Evolutionary conservation across 208 protist genomes (phyloP).

Genomic region (Trypanosoma mega): DNA sequence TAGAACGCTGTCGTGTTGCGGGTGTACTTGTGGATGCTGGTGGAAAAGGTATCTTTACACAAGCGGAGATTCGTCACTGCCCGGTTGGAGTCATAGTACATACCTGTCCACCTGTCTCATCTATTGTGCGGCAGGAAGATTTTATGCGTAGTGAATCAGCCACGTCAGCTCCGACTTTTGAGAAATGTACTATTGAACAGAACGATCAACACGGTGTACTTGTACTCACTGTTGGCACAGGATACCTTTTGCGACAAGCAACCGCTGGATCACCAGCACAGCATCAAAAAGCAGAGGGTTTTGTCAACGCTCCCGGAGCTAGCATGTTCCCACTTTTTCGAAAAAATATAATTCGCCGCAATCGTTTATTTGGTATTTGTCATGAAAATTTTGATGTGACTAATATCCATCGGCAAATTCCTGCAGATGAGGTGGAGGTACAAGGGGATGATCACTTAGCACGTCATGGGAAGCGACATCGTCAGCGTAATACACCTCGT

Average conservation of each 20-base stretch:
- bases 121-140: slow-evolving; percentile 40
- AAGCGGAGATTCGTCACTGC: slow-evolving; percentile 48
- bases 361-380: slow-evolving; percentile 81
- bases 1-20: slow-evolving; percentile 58
- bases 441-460: not conserved
- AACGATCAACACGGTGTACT: slow-evolving; percentile 79
- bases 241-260: slow-evolving; percentile 37
- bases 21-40: slow-evolving; percentile 72
- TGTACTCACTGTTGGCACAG: slow-evolving; percentile 55
- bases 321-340: slow-evolving; percentile 46
- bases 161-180: slow-evolving; percentile 46
- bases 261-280: slow-evolving; percentile 8
- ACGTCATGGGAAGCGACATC: not conserved
- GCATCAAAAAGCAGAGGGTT: slow-evolving; percentile 8
- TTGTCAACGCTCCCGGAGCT: not conserved
- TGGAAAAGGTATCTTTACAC: slow-evolving; percentile 36
- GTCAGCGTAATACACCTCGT: slow-evolving; percentile 47
- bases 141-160: slow-evolving; percentile 37
- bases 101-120: slow-evolving; percentile 47
- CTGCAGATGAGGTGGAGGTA: not conserved
- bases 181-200: slow-evolving; percentile 68
- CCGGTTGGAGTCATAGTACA: slow-evolving; percentile 58
- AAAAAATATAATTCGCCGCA: slow-evolving; percentile 64
- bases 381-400: slow-evolving; percentile 32
- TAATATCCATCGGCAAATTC: slow-evolving; percentile 11